Evolutionary conservation across 257 asterid genomes (phyloP).

Genomic region (Ballota nigra): DNA sequence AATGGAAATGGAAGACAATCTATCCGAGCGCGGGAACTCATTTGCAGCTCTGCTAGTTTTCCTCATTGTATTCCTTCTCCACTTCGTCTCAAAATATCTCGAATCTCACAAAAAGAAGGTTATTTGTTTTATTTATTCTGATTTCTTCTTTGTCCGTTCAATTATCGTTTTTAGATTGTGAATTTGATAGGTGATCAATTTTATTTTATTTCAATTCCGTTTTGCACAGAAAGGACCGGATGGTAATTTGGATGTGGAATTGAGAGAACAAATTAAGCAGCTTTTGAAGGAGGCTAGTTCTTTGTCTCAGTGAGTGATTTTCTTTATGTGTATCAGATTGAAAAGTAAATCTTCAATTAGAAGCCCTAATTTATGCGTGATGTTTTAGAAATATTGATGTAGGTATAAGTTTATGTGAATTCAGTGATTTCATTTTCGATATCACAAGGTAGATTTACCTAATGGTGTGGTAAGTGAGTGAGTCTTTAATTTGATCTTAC

Average conservation of each 20-base stretch:
- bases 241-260: constrained; percentile 38
- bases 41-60: constrained; percentile 70
- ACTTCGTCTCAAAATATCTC: constrained; percentile 55
- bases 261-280: constrained; percentile 67
- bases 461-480: too few species aligned
- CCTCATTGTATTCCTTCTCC: constrained; percentile 58
- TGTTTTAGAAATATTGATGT: background rate
- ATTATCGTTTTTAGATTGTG: background rate
- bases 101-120: constrained; percentile 65
- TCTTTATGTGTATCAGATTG: background rate
- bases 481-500: background rate
- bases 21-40: constrained; percentile 49
- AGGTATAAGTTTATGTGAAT: background rate
- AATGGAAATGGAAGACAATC: constrained; percentile 70
- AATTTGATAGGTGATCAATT: background rate
- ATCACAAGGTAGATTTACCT: background rate
- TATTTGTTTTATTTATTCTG: background rate
- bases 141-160: background rate
- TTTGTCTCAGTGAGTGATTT: constrained; percentile 49
- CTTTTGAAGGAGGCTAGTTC: constrained; percentile 66
- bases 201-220: too few species aligned
- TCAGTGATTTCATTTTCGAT: background rate
- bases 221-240: constrained; percentile 46
- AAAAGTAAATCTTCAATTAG: background rate
- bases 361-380: background rate